Evolutionary conservation across 371 early-diverging fungal genomes (phyloP).

Genomic region (Circinella umbellata): DNA sequence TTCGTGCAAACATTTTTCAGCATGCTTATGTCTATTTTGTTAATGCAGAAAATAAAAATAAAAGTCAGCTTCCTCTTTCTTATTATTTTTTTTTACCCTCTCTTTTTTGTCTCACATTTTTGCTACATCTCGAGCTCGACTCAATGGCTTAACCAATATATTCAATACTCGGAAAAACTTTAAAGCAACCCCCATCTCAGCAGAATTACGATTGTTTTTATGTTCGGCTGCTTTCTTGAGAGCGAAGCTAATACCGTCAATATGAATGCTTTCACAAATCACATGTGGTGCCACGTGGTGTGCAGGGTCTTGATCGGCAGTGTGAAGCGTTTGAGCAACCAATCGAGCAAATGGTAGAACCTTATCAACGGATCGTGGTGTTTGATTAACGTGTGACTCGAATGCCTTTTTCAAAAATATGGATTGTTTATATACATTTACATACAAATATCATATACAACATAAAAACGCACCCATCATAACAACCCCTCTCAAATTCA

Average conservation of each 20-base stretch:
- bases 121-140: conserved; percentile 49
- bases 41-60: neutral
- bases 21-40: conserved; percentile 36
- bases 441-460: too few relatives aligned
- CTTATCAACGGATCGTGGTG: conserved; percentile 37
- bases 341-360: conserved; percentile 40
- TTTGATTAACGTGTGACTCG: conserved; percentile 28
- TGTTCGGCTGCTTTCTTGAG: conserved; percentile 38
- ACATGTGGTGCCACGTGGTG: conserved; percentile 30
- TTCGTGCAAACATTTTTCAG: conserved; percentile 36
- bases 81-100: neutral
- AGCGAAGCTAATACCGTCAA: conserved; percentile 44
- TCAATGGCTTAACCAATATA: conserved; percentile 34
- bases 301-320: conserved; percentile 25
- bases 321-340: conserved; percentile 26
- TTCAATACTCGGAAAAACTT: conserved; percentile 48
- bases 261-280: conserved; percentile 41
- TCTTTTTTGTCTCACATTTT: conserved; percentile 29
- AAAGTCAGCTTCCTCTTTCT: neutral
- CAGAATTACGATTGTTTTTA: conserved; percentile 25
- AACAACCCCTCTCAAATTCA: too few relatives aligned
- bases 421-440: too few relatives aligned
- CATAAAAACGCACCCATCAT: too few relatives aligned
- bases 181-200: conserved; percentile 29
- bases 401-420: conserved; percentile 30